Evolutionary conservation across 352 stramenopile species (phyloP), one percentile per base, ranked within the genome.

Genomic region (Globisporangium paddicum): DNA sequence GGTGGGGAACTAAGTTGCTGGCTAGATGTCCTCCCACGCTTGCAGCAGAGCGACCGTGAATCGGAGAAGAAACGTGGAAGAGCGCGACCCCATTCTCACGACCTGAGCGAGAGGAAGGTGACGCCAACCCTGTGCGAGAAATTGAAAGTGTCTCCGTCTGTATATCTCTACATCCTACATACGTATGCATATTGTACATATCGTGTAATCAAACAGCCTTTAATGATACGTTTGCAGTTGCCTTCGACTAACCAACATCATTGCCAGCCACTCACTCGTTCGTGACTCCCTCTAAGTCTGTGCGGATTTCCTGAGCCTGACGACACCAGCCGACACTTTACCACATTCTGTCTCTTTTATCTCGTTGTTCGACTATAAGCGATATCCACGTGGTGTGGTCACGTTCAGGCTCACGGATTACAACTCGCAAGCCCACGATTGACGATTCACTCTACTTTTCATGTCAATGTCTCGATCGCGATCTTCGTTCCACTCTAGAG

Each of bases 1-100:
- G 58, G 60, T 63, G 46, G 34, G 58, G 8, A 61, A 55, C 28
- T 61, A 55, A 61, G 42, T 51, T 5, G 13, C 32, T 21, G 23
- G 35, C 13, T 50, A 14, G 23, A 25, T 18, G 18, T 11, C 25
- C 45, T 23, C 7, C 45, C 28, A 6, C 45, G 10, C 45, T 51
- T 25, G 25, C 25, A 34, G 19, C 21, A 25, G 25, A 37, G 37
- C 6, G 45, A 51, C 2, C 14, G 8, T 25, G 14, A 19, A 6
- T 4, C 14, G 25, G 18, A 34, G 9, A 23, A 37, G 45, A 51
- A 51, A 51, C 3, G 21, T 21, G 44, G 28, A 50, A 50, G 44
- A 50, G 44, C 19, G 44, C 19, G 44, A 21, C 13, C 42, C 11
- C 19, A 7, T 13, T 14, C 25, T 16, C 21, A 10, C 25, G 2